Evolutionary conservation across 1,139 yeast genomes (phyloP).

Genomic region (Torulaspora globosa): DNA sequence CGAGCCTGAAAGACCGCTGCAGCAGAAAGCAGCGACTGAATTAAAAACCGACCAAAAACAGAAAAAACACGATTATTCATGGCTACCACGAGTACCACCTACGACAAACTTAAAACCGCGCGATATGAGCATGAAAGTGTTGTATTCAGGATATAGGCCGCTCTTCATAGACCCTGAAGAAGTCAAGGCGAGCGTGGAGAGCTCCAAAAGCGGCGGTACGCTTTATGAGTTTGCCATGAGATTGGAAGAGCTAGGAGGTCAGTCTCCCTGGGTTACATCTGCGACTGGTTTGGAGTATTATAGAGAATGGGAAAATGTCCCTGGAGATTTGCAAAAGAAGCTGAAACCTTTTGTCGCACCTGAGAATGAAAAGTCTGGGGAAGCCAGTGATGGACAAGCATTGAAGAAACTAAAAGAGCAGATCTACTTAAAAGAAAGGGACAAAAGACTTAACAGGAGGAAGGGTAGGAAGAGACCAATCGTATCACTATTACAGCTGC

Average conservation of each 20-base stretch:
- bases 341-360: slow-evolving; percentile 30
- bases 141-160: slow-evolving; percentile 36
- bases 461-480: slow-evolving; percentile 21
- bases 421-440: slow-evolving; percentile 17
- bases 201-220: slow-evolving; percentile 11
- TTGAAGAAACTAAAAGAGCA: slow-evolving; percentile 15
- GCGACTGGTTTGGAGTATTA: slow-evolving; percentile 36
- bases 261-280: slow-evolving; percentile 31
- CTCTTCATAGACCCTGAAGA: slow-evolving; percentile 22
- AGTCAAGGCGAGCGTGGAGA: slow-evolving; percentile 6
- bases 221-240: slow-evolving; percentile 35
- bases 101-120: slow-evolving; percentile 26
- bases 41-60: slow-evolving; percentile 9
- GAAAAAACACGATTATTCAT: slow-evolving; percentile 24
- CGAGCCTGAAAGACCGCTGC: slow-evolving; percentile 10
- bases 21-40: slow-evolving; percentile 12
- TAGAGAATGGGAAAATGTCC: slow-evolving; percentile 37
- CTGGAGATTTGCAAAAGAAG: slow-evolving; percentile 25
- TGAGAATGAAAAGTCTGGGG: slow-evolving; percentile 4
- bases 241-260: slow-evolving; percentile 28
- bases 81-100: slow-evolving; percentile 33
- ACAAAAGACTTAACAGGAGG: slow-evolving; percentile 19
- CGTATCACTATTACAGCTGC: slow-evolving; percentile 20
- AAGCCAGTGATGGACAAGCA: slow-evolving; percentile 11
- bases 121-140: slow-evolving; percentile 26